Conservation (phyloP, 2,329 filamentous ascomycete genomes). For the Parastagonospora nodorum region DNA sequence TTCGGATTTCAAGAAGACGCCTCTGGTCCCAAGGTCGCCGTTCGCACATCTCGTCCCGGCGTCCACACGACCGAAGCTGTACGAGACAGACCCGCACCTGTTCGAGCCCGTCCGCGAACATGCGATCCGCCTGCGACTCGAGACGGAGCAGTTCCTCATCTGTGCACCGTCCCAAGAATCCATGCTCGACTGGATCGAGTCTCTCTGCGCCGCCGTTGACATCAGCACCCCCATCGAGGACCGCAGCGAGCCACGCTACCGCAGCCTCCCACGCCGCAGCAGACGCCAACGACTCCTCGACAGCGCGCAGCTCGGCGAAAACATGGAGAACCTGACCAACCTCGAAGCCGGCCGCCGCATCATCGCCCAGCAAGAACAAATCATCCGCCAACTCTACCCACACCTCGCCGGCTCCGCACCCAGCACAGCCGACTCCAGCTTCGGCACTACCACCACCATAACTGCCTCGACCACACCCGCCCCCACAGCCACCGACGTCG, state of each 20-base stretch:
- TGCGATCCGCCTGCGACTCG: conserved; percentile 72
- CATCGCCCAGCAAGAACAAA: conserved; percentile 55
- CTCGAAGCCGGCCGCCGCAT: conserved; percentile 44
- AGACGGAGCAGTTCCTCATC: conserved; percentile 75
- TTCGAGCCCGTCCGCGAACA: conserved; percentile 57
- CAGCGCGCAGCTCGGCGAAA: conserved; percentile 30
- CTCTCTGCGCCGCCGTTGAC: conserved; percentile 71
- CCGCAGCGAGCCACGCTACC: conserved; percentile 55
- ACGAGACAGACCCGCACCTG: conserved; percentile 53
- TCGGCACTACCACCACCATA: neutral
- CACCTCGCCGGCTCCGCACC: conserved; percentile 38
- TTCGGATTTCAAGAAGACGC: conserved; percentile 69
- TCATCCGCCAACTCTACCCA: conserved; percentile 55
- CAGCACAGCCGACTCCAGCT: conserved; percentile 1
- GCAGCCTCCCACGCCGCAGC: conserved; percentile 53
- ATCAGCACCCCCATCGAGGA: conserved; percentile 73
- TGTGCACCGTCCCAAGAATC: conserved; percentile 68
- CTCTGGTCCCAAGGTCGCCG: conserved; percentile 50
- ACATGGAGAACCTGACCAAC: conserved; percentile 39
- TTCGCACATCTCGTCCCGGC: conserved; percentile 53
- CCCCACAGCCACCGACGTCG: conserved; percentile 28
- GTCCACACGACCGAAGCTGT: conserved; percentile 46
- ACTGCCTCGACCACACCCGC: conserved; percentile 8
- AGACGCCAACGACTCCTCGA: conserved; percentile 46
- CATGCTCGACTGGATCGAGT: conserved; percentile 72